phyloP scores from a whole-genome alignment of 768 basidiomycete genomes.

The Tulasnella sp. region DNA sequence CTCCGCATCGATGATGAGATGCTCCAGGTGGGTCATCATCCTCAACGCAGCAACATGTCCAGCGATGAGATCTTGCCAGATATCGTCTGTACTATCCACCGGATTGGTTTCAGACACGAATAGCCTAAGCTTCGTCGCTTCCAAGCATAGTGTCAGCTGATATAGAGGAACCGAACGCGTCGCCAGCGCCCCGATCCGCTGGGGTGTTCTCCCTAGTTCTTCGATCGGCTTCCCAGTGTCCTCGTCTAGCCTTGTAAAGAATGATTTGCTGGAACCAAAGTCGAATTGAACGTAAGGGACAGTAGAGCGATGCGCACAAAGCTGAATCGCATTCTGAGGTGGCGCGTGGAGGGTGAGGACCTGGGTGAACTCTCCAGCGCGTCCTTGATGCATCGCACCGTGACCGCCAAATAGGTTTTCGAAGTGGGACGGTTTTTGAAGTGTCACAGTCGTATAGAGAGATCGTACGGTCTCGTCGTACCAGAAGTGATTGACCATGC shows the following conservation, averaged over 20 bases:
- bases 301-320: not conserved
- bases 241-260: not conserved
- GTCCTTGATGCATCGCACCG: not conserved
- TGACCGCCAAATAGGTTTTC: not conserved
- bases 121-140: conserved; percentile 5
- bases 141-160: conserved; percentile 9
- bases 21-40: conserved; percentile 13
- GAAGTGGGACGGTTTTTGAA: conserved; percentile 1
- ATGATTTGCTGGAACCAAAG: conserved; percentile 5
- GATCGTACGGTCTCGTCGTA: conserved; percentile 4
- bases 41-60: conserved; percentile 16
- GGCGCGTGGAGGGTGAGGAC: not conserved
- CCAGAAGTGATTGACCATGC: conserved; percentile 7
- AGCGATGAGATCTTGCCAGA: conserved; percentile 14
- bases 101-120: conserved; percentile 7
- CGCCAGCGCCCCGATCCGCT: conserved; percentile 6
- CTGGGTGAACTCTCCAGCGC: not conserved
- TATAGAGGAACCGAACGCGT: conserved; percentile 6
- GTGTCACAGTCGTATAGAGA: not conserved
- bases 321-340: not conserved
- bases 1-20: conserved; percentile 14
- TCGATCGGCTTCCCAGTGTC: not conserved
- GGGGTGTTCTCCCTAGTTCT: not conserved
- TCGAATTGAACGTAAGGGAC: conserved; percentile 13
- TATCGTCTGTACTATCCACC: not conserved